Evolutionary conservation across 257 asterid species (phyloP).

Genomic region (Ballota nigra): DNA sequence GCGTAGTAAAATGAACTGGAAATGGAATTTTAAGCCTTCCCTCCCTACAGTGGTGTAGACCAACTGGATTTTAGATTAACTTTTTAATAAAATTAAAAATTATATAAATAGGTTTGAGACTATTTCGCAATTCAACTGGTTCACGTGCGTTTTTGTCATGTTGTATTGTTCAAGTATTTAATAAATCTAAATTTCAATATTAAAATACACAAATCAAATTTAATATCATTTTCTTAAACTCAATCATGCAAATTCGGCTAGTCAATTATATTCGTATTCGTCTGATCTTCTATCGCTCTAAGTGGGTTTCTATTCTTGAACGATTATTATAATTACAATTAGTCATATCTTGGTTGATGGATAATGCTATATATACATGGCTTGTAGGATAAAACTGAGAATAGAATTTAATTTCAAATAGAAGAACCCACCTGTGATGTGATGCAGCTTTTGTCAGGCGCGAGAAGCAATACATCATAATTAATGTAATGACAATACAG

Average conservation of each 20-base stretch:
- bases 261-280: neutral
- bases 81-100: no score
- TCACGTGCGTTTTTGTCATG: no score
- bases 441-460: neutral
- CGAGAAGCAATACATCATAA: neutral
- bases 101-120: no score
- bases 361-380: neutral
- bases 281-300: neutral
- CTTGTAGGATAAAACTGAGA: no score
- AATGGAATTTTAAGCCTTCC: neutral
- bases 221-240: neutral
- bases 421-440: neutral
- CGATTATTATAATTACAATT: neutral
- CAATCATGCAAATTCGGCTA: neutral
- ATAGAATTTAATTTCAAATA: neutral
- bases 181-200: no score
- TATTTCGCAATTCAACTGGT: no score
- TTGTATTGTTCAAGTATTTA: no score
- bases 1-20: neutral
- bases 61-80: no score
- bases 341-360: neutral
- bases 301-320: neutral
- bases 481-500: neutral
- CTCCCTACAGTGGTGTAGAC: no score
- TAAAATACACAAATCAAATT: no score